Conservation (phyloP, 1,284 basidiomycete genomes). For the Paramarasmius palmivorus region DNA sequence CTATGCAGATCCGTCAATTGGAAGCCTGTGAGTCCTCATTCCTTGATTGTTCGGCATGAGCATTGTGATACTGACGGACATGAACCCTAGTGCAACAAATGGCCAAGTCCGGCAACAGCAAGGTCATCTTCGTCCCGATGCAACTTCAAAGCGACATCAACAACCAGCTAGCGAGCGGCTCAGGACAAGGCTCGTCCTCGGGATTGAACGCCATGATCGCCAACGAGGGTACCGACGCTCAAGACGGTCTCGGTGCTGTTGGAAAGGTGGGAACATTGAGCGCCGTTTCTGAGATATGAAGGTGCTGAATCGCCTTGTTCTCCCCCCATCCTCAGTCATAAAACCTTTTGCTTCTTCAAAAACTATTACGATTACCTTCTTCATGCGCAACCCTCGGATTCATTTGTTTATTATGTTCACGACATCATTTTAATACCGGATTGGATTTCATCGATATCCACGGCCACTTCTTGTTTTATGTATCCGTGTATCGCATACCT, state of each 20-base stretch:
- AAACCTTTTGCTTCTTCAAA: no score
- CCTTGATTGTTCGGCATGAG: not conserved
- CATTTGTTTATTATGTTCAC: no score
- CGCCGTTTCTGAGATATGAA: slow-evolving; percentile 46
- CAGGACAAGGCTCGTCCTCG: slow-evolving; percentile 28
- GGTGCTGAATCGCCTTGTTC: slow-evolving; percentile 2
- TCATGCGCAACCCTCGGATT: no score
- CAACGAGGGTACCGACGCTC: slow-evolving; percentile 41
- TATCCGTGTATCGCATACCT: no score
- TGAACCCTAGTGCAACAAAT: slow-evolving; percentile 54
- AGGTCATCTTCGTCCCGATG: slow-evolving; percentile 96
- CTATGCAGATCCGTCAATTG: slow-evolving; percentile 96
- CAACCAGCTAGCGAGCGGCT: slow-evolving; percentile 40
- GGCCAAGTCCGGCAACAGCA: slow-evolving; percentile 76
- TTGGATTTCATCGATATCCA: no score
- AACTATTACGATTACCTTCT: no score
- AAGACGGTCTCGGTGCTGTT: slow-evolving; percentile 37
- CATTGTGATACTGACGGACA: not conserved
- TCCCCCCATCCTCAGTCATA: not conserved
- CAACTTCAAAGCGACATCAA: slow-evolving; percentile 76
- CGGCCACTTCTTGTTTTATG: no score
- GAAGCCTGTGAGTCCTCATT: slow-evolving; percentile 77
- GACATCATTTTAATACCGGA: no score
- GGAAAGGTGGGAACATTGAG: slow-evolving; percentile 56
- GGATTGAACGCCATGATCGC: slow-evolving; percentile 31